Conservation (phyloP, 164 flowering plant genomes). For the Taxillus chinensis region DNA sequence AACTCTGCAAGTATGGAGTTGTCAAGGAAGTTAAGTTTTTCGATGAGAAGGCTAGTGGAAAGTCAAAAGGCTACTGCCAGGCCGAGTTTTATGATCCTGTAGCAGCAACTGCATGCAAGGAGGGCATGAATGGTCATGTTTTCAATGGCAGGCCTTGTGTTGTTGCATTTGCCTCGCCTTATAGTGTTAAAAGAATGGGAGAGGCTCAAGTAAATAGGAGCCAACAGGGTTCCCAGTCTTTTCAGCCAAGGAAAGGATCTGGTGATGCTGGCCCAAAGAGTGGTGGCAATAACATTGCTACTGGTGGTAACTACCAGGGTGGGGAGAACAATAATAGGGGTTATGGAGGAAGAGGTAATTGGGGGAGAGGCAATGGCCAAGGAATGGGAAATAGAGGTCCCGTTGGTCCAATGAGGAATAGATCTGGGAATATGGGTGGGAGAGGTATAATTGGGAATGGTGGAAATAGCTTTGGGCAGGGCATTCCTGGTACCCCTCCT, state of each 20-base stretch:
- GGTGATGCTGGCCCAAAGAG: constrained; percentile 32
- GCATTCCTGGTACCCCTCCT: constrained; percentile 51
- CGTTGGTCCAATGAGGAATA: constrained; percentile 50
- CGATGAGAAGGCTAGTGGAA: constrained; percentile 86
- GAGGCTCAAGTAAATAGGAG: constrained; percentile 68
- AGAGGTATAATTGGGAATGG: constrained; percentile 67
- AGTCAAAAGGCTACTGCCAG: constrained; percentile 84
- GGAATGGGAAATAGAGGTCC: constrained; percentile 66
- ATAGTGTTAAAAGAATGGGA: constrained; percentile 67
- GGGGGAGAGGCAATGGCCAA: constrained; percentile 62
- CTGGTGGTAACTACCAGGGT: constrained; percentile 65
- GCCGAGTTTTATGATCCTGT: constrained; percentile 73
- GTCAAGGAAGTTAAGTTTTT: constrained; percentile 81
- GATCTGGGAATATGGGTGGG: constrained; percentile 60
- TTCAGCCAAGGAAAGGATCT: constrained; percentile 39
- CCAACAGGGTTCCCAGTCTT: constrained; percentile 35
- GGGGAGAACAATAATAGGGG: constrained; percentile 36
- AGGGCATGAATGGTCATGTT: constrained; percentile 79
- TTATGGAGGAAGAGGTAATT: constrained; percentile 55
- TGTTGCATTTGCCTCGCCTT: constrained; percentile 73
- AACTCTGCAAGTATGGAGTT: constrained; percentile 60
- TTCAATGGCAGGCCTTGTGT: constrained; percentile 87
- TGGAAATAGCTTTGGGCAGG: constrained; percentile 64
- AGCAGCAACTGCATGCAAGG: constrained; percentile 70
- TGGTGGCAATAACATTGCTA: constrained; percentile 30